Base-by-base conservation (phyloP, 306 rosid species). In the Nissolia schottii region DNA sequence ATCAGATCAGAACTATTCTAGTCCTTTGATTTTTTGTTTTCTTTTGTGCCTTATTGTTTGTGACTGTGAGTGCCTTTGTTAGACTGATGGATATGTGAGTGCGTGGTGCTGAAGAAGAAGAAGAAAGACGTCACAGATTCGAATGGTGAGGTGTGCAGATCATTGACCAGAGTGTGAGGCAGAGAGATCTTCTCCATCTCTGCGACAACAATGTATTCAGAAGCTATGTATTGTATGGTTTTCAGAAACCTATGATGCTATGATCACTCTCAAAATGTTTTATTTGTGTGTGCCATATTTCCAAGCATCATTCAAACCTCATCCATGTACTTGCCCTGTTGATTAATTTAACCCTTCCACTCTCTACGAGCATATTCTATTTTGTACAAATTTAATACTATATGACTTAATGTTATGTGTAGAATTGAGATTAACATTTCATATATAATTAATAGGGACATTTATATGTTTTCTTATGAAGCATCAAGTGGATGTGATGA, bases 151-250 rank as follows among this genome's bases (percentile, higher is more conserved):
- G 85, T 64, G 68, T 54, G 83, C 84, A 77, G 78, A 83, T 74
- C 81, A 58, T 32, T 60, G 67, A 62, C n/a, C 81, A 81, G 76
- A 56, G n/a, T n/a, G n/a, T n/a, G 49, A 54, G 29, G 8, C 74
- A 80, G 69, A 80, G 69, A 83, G 79, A 83, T 82, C 79, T 78
- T 59, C 68, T 81, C 53, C 61, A n/a, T n/a, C n/a, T n/a, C n/a
- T n/a, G n/a, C n/a, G n/a, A n/a, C n/a, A n/a, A n/a, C n/a, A n/a
- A n/a, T n/a, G n/a, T n/a, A n/a, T n/a, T n/a, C n/a, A n/a, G 13
- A 67, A 66, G 38, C 78, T 80, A 18, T 20, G 13, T 77, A n/a
- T n/a, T n/a, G n/a, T 77, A 20, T 62, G 41, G 19, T 62, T 78
- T 70, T 77, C 68, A 35, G 43, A 20, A 54, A 55, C 62, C 50